A percentile compares a stretch with the other conserved stretches of the same genome.
phyloP scores from a whole-genome alignment of 1,139 yeast species.

The Debaryomycetaceae sp. region DNA sequence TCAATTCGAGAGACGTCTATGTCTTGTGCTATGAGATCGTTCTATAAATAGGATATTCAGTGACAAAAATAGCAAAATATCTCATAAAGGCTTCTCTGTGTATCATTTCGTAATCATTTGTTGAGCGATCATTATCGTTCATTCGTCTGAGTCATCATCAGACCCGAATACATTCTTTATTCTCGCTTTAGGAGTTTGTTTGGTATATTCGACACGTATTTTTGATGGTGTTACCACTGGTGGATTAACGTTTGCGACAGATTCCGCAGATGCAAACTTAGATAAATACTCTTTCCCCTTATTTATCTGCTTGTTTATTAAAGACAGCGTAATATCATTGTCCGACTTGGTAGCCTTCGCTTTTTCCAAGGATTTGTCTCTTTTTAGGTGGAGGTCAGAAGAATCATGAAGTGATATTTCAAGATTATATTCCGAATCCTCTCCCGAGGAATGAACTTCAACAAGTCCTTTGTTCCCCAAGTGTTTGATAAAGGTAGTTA shows the following conservation, averaged over 20 bases:
- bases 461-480: constrained; percentile 61
- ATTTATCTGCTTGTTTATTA: constrained; percentile 53
- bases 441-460: constrained; percentile 42
- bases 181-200: background rate
- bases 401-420: constrained; percentile 27
- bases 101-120: no score
- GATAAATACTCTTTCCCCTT: constrained; percentile 25
- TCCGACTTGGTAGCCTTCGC: constrained; percentile 39
- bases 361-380: constrained; percentile 5
- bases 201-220: background rate
- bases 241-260: background rate
- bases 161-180: constrained; percentile 3
- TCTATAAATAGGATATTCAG: constrained; percentile 2
- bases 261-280: background rate
- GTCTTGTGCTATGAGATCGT: constrained; percentile 65
- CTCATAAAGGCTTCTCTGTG: background rate
- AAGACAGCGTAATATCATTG: constrained; percentile 25
- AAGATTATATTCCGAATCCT: constrained; percentile 38
- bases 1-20: constrained; percentile 61
- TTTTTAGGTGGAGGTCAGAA: constrained; percentile 11
- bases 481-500: constrained; percentile 67
- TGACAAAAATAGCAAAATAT: background rate
- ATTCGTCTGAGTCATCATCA: constrained; percentile 6
- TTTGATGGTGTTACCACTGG: background rate
- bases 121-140: background rate